phyloP scores from a whole-genome alignment of 768 basidiomycete species.

The Trametes meyenii region DNA sequence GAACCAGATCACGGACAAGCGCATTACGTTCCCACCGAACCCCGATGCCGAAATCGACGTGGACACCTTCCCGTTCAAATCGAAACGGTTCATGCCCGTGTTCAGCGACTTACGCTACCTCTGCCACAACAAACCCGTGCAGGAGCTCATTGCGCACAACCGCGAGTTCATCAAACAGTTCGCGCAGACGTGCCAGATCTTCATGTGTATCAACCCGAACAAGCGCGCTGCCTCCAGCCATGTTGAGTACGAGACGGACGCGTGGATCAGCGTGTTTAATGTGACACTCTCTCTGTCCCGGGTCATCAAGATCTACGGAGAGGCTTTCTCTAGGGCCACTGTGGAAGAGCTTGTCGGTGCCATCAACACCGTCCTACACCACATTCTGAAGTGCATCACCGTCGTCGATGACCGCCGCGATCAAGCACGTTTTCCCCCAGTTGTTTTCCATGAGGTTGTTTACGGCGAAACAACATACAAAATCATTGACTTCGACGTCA shows the following conservation, averaged over 20 bases:
- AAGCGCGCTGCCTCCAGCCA: constrained; percentile 80
- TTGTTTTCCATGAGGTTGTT: constrained; percentile 63
- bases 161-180: constrained; percentile 71
- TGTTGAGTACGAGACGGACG: constrained; percentile 95
- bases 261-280: constrained; percentile 96
- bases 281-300: constrained; percentile 89
- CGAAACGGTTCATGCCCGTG: constrained; percentile 94
- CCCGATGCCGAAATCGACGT: constrained; percentile 58
- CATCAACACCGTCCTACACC: constrained; percentile 67
- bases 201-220: constrained; percentile 93
- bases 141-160: constrained; percentile 72
- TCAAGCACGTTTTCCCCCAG: constrained; percentile 60
- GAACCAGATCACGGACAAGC: constrained; percentile 78
- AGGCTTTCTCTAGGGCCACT: constrained; percentile 67
- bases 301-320: constrained; percentile 87
- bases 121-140: constrained; percentile 79
- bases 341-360: constrained; percentile 64
- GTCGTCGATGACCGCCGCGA: constrained; percentile 71
- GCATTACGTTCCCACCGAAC: constrained; percentile 50
- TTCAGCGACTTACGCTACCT: constrained; percentile 90
- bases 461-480: constrained; percentile 64
- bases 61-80: constrained; percentile 87
- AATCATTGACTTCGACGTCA: constrained; percentile 78
- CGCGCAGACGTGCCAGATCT: constrained; percentile 79
- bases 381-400: constrained; percentile 74